Conservation (phyloP, 164 flowering plant genomes). For the Nymphaea thermarum region DNA sequence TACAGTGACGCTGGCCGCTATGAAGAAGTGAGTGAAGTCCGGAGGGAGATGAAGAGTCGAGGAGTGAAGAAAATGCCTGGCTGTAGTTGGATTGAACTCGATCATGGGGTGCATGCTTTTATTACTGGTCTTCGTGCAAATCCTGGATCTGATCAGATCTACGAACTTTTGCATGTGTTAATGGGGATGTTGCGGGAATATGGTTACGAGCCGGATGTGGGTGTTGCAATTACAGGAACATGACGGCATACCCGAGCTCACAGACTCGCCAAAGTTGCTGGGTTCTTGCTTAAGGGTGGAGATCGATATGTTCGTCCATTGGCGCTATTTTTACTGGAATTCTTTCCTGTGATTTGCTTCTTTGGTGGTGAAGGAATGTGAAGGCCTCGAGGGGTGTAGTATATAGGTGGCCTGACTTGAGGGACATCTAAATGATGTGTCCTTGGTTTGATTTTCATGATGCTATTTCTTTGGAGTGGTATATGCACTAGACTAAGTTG, state of each 20-base stretch:
- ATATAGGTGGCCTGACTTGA: too few relatives aligned
- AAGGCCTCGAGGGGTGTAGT: too few relatives aligned
- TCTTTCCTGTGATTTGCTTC: not conserved
- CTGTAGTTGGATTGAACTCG: constrained; percentile 71
- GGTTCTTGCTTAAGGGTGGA: not conserved
- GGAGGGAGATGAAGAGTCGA: constrained; percentile 38
- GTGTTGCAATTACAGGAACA: not conserved
- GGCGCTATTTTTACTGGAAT: not conserved
- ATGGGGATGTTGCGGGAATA: constrained; percentile 25
- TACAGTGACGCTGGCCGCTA: constrained; percentile 43
- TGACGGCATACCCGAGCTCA: not conserved
- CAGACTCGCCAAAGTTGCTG: not conserved
- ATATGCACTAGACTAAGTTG: too few relatives aligned
- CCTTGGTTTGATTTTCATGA: too few relatives aligned
- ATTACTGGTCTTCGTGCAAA: constrained; percentile 36
- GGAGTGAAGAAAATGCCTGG: constrained; percentile 60
- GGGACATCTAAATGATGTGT: too few relatives aligned
- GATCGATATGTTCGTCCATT: not conserved
- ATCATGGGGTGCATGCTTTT: constrained; percentile 45
- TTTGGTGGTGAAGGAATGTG: too few relatives aligned
- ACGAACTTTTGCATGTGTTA: constrained; percentile 26
- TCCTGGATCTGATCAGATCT: constrained; percentile 30
- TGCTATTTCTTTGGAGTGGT: too few relatives aligned
- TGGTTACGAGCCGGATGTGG: constrained; percentile 16
- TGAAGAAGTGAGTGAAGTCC: constrained; percentile 41